phyloP scores from a whole-genome alignment of 1,284 basidiomycete species.

The Macrocystidia cucumis region DNA sequence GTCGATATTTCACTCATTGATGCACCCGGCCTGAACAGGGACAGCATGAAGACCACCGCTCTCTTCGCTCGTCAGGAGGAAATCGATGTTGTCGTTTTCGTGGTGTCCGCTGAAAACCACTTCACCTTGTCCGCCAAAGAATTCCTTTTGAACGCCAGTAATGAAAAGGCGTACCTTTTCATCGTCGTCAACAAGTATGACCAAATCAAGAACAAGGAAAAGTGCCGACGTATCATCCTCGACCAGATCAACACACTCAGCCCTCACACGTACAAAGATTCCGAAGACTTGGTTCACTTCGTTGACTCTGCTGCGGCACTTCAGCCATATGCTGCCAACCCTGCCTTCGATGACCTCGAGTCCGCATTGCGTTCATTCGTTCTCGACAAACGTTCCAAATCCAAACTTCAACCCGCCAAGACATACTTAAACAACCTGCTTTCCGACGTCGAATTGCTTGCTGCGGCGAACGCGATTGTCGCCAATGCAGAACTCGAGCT shows the following conservation, averaged over 20 bases:
- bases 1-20: slow-evolving; percentile 99
- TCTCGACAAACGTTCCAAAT: slow-evolving; percentile 90
- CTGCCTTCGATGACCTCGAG: slow-evolving; percentile 84
- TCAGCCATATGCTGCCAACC: slow-evolving; percentile 54
- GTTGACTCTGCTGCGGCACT: slow-evolving; percentile 83
- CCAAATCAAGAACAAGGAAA: slow-evolving; percentile 92
- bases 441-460: slow-evolving; percentile 84
- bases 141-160: slow-evolving; percentile 89
- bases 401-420: slow-evolving; percentile 92
- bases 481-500: slow-evolving; percentile 77
- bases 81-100: slow-evolving; percentile 98
- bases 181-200: slow-evolving; percentile 99
- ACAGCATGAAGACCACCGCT: slow-evolving; percentile 93
- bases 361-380: slow-evolving; percentile 93
- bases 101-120: slow-evolving; percentile 97
- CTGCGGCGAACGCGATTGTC: slow-evolving; percentile 80
- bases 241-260: slow-evolving; percentile 94
- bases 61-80: slow-evolving; percentile 96
- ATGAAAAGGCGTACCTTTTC: slow-evolving; percentile 98
- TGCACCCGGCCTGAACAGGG: slow-evolving; percentile 95
- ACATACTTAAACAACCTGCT: slow-evolving; percentile 91
- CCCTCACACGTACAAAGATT: slow-evolving; percentile 87
- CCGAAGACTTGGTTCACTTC: slow-evolving; percentile 94
- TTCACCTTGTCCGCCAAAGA: slow-evolving; percentile 96
- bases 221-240: slow-evolving; percentile 84